Percentiles rank a stretch among this genome's conserved stretches.
These are phyloP conservation scores for Aspergillus leporis DNA, from an alignment of 495 filamentous ascomycete species.

Conservation along the genomic window DNA sequence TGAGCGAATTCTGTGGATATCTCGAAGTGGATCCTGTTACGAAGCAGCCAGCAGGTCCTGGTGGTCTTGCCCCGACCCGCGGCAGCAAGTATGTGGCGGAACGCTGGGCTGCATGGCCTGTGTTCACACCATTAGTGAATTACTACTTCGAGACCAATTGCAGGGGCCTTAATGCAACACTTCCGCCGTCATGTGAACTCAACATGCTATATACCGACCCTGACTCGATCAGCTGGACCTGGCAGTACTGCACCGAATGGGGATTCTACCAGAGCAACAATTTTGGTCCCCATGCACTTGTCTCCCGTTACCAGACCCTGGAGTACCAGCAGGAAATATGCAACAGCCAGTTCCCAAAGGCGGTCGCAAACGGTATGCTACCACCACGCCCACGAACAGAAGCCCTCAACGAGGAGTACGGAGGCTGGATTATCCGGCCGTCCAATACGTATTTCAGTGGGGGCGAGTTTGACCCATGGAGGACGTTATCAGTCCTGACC, in stretches of 20 bases:
- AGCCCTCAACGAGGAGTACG: constrained; percentile 44
- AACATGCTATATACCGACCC: constrained; percentile 36
- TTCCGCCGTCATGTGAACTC: constrained; percentile 39
- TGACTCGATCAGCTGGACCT: constrained; percentile 52
- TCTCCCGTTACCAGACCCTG: constrained; percentile 53
- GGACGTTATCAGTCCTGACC: constrained; percentile 50
- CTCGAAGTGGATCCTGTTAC: constrained; percentile 40
- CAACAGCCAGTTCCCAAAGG: constrained; percentile 54
- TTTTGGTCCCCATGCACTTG: constrained; percentile 45
- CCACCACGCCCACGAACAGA: constrained; percentile 40
- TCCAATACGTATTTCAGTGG: constrained; percentile 57
- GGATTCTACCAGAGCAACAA: constrained; percentile 59
- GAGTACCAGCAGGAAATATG: constrained; percentile 52
- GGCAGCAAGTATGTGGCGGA: constrained; percentile 45
- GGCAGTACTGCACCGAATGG: constrained; percentile 63
- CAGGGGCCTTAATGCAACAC: constrained; percentile 32
- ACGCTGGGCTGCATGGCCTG: constrained; percentile 49
- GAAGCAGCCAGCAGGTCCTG: constrained; percentile 23
- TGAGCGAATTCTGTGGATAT: constrained; percentile 49
- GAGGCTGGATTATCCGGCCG: constrained; percentile 59
- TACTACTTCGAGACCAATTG: constrained; percentile 42
- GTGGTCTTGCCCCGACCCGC: constrained; percentile 39
- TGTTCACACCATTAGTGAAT: constrained; percentile 44
- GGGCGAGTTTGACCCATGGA: constrained; percentile 62
- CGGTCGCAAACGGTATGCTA: constrained; percentile 42